phyloP scores from a whole-genome alignment of 768 basidiomycete species.

The Suillus variegatus region DNA sequence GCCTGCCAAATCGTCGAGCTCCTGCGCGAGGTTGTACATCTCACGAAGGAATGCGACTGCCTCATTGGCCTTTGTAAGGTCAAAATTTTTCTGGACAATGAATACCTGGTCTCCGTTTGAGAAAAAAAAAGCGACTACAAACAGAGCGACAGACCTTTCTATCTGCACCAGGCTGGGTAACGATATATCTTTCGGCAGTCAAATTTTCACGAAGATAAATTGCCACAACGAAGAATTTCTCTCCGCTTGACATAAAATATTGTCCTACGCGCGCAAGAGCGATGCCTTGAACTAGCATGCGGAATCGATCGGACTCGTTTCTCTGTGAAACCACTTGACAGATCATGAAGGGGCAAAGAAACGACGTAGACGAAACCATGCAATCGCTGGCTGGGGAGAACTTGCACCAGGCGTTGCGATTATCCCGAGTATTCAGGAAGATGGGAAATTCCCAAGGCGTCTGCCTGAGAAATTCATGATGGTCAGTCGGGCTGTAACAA shows the following conservation, averaged over 20 bases:
- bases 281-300: constrained; percentile 20
- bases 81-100: constrained; percentile 3
- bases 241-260: background rate
- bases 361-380: background rate
- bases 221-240: constrained; percentile 17
- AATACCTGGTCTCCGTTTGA: constrained; percentile 7
- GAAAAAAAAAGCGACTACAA: background rate
- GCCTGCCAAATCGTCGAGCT: background rate
- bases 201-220: constrained; percentile 11
- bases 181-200: constrained; percentile 10
- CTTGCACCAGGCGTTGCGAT: background rate
- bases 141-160: background rate
- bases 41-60: constrained; percentile 11
- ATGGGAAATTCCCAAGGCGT: constrained; percentile 15
- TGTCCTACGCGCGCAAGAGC: constrained; percentile 3
- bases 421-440: background rate
- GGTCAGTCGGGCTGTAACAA: background rate
- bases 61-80: background rate
- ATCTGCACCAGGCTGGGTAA: constrained; percentile 1
- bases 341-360: constrained; percentile 14
- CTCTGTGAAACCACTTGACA: constrained; percentile 10
- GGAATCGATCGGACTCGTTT: background rate
- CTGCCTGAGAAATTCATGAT: constrained; percentile 10
- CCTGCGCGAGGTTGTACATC: constrained; percentile 15
- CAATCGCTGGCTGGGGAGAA: constrained; percentile 11